Conservation (phyloP, 441 rosid species). For the Theobroma grandiflorum region DNA sequence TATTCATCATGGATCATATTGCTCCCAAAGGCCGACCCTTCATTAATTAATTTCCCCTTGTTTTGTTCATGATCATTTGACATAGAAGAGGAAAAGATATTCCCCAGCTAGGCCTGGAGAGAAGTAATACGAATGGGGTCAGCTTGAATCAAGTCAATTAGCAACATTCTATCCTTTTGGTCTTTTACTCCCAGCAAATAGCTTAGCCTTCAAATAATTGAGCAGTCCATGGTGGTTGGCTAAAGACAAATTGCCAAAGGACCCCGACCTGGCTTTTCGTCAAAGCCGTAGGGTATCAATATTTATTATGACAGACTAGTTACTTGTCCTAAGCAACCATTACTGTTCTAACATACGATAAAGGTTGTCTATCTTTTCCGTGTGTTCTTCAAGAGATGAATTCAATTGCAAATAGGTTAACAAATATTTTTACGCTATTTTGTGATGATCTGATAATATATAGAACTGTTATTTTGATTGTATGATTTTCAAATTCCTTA, state of each 20-base stretch:
- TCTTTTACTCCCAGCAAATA: background rate
- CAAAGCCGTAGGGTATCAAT: background rate
- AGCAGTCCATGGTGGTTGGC: background rate
- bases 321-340: background rate
- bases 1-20: background rate
- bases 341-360: background rate
- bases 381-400: no score
- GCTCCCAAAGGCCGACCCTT: background rate
- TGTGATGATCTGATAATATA: no score
- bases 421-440: no score
- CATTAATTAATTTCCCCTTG: background rate
- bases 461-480: no score
- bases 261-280: background rate
- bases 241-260: background rate
- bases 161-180: background rate
- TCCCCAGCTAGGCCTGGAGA: background rate
- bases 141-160: background rate
- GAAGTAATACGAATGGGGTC: background rate
- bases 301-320: background rate
- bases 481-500: no score
- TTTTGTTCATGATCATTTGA: background rate
- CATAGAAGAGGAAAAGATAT: background rate
- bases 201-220: background rate
- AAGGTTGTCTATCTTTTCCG: no score
- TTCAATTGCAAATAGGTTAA: no score